Conservation (phyloP, 1,284 basidiomycete species). For the Neonothopanus nambi region DNA sequence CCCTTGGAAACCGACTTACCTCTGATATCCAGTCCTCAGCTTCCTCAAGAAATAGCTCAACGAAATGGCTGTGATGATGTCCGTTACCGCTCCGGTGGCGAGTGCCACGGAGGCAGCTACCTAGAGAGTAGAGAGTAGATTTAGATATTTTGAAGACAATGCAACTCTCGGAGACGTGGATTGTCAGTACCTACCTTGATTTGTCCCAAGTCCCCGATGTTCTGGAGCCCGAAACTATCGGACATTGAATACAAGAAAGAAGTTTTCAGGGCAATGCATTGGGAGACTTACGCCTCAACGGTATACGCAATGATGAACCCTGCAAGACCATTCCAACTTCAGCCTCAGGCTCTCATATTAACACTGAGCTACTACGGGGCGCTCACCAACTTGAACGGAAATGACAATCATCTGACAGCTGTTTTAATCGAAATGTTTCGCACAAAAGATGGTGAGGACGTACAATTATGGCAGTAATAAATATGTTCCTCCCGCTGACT, state of each 20-base stretch:
- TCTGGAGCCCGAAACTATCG: conserved; percentile 10
- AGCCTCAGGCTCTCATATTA: too few relatives aligned
- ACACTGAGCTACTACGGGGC: background rate
- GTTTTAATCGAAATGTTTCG: too few relatives aligned
- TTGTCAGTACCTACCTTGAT: conserved; percentile 12
- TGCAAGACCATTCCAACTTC: too few relatives aligned
- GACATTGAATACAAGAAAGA: background rate
- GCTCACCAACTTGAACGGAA: conserved; percentile 14
- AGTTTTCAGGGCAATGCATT: background rate
- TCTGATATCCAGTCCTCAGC: conserved; percentile 13
- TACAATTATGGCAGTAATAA: conserved; percentile 14
- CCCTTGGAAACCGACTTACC: conserved; percentile 12
- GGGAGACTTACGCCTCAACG: background rate
- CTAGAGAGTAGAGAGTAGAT: background rate
- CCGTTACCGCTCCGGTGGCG: conserved; percentile 14
- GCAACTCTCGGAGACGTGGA: background rate
- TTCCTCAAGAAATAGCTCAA: conserved; percentile 14
- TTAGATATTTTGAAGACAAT: background rate
- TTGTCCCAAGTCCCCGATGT: background rate
- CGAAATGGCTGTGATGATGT: conserved; percentile 13
- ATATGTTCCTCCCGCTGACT: conserved; percentile 16
- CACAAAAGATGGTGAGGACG: background rate
- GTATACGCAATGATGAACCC: too few relatives aligned
- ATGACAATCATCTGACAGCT: background rate
- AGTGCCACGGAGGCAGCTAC: conserved; percentile 14